Conservation (phyloP, 257 asterid genomes). For the Mitragyna speciosa region DNA sequence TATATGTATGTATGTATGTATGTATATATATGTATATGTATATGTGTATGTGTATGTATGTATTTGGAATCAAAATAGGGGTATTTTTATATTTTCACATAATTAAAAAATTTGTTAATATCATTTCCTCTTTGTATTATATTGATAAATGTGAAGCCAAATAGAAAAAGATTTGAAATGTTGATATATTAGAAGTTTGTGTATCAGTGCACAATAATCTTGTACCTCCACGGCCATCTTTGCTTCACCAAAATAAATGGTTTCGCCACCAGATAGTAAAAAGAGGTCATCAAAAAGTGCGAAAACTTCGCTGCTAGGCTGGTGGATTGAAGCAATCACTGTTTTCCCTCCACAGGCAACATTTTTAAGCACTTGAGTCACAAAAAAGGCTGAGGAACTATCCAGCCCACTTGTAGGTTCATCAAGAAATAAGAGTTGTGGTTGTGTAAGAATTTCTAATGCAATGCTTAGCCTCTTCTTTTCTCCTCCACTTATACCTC, state of each 20-base stretch:
- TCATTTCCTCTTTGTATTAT: too few relatives aligned
- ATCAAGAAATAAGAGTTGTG: slow-evolving; percentile 65
- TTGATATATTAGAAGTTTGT: too few relatives aligned
- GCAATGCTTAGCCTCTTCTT: slow-evolving; percentile 91
- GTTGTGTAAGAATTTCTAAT: slow-evolving; percentile 74
- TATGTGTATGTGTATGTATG: too few relatives aligned
- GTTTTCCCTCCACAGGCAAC: slow-evolving; percentile 63
- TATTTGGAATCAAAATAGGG: too few relatives aligned
- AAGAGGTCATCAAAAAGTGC: slow-evolving; percentile 77
- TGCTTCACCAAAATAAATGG: slow-evolving; percentile 77
- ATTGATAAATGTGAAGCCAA: too few relatives aligned
- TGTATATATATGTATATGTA: too few relatives aligned
- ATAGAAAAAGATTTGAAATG: too few relatives aligned
- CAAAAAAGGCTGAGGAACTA: slow-evolving; percentile 81
- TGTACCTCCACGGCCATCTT: slow-evolving; percentile 57
- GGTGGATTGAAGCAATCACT: slow-evolving; percentile 77
- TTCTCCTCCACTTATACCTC: slow-evolving; percentile 96
- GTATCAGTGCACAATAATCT: background rate
- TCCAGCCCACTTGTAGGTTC: slow-evolving; percentile 92
- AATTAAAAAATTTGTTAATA: too few relatives aligned
- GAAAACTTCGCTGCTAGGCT: slow-evolving; percentile 95
- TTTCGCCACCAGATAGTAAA: slow-evolving; percentile 66
- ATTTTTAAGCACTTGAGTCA: slow-evolving; percentile 61
- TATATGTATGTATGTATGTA: too few relatives aligned
- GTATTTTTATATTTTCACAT: too few relatives aligned